Percentiles rank a stretch among this genome's conserved stretches.
Evolutionary conservation across 2,329 filamentous ascomycete genomes (phyloP).

Genomic region (Colletotrichum tabaci): DNA sequence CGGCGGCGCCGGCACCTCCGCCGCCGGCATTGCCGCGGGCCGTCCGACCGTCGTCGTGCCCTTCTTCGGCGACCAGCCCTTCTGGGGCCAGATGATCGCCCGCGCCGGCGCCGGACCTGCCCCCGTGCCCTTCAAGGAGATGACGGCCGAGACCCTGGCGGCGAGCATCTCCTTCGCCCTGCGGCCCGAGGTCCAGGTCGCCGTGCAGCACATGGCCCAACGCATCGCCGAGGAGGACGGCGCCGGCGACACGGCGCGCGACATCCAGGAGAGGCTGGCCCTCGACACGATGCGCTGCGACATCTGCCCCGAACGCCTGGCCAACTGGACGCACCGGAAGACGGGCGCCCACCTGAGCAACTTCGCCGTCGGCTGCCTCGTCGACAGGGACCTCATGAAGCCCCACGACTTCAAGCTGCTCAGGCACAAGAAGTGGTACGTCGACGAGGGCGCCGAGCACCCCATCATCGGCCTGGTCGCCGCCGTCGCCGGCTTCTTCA

Average conservation of each 20-base stretch:
- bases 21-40: conserved; percentile 72
- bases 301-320: conserved; percentile 69
- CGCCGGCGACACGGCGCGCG: conserved; percentile 64
- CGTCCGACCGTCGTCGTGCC: conserved; percentile 76
- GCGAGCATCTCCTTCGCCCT: conserved; percentile 68
- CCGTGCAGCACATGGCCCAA: conserved; percentile 60
- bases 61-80: conserved; percentile 78
- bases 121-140: conserved; percentile 70
- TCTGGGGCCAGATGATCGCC: conserved; percentile 76
- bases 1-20: conserved; percentile 76
- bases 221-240: conserved; percentile 70
- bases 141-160: conserved; percentile 70
- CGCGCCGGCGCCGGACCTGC: conserved; percentile 72
- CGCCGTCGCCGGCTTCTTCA: conserved; percentile 76
- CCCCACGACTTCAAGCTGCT: conserved; percentile 71
- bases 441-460: conserved; percentile 75
- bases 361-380: conserved; percentile 72
- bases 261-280: conserved; percentile 69
- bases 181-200: conserved; percentile 60
- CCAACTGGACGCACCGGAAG: conserved; percentile 73
- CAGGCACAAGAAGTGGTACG: conserved; percentile 68
- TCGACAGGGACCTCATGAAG: conserved; percentile 67
- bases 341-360: conserved; percentile 73
- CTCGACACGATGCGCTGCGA: conserved; percentile 71
- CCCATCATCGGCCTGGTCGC: conserved; percentile 76